Conservation (phyloP, 164 flowering plant species). For the Vitis amurensis region DNA sequence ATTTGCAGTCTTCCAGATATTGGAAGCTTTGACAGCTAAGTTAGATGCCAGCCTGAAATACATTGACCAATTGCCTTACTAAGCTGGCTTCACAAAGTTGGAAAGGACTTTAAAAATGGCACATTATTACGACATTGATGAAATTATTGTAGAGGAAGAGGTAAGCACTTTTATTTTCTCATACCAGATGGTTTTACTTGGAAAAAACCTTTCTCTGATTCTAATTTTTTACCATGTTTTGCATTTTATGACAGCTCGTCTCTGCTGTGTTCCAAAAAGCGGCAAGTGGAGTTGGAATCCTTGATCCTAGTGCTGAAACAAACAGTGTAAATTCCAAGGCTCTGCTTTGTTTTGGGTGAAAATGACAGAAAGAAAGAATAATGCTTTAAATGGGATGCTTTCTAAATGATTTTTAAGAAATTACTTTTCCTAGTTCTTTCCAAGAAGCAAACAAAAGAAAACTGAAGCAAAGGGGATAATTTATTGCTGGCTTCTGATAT, state of each 20-base stretch:
- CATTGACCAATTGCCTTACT: background rate
- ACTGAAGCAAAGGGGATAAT: background rate
- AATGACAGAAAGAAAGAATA: too few relatives aligned
- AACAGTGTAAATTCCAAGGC: constrained; percentile 42
- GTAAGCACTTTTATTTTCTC: constrained; percentile 21
- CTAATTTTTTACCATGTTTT: background rate
- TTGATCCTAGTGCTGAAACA: constrained; percentile 82
- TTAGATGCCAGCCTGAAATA: background rate
- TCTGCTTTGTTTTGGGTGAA: too few relatives aligned
- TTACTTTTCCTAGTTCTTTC: too few relatives aligned
- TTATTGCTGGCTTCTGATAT: background rate
- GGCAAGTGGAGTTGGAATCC: constrained; percentile 74
- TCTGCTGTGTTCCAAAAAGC: constrained; percentile 69
- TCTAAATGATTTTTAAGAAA: background rate
- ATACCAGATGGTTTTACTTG: background rate
- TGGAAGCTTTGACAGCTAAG: background rate
- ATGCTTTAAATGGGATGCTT: background rate
- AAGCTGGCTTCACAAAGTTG: background rate
- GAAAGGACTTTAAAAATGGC: constrained; percentile 38
- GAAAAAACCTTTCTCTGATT: background rate
- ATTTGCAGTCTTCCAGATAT: background rate
- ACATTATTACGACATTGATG: constrained; percentile 68
- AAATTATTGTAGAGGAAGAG: constrained; percentile 83
- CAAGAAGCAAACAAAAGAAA: too few relatives aligned
- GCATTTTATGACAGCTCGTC: constrained; percentile 38